Evolutionary conservation across 257 asterid species (phyloP).

Genomic region (Datura wrightii): DNA sequence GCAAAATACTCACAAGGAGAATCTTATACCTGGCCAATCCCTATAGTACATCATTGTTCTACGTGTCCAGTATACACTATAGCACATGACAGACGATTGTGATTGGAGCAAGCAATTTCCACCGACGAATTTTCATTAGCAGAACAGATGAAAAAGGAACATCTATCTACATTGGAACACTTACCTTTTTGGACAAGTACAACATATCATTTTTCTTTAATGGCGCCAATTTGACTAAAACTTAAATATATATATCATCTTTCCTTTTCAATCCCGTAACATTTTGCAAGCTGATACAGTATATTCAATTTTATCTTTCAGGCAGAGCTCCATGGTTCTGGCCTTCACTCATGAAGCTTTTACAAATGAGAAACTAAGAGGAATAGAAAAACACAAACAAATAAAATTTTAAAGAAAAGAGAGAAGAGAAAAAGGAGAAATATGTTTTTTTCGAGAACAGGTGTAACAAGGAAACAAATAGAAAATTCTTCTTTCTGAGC

Average conservation of each 20-base stretch:
- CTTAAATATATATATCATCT: neutral
- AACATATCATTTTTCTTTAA: neutral
- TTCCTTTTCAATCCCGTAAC: neutral
- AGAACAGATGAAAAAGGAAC: neutral
- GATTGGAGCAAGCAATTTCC: neutral
- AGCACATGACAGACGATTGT: constrained; percentile 4
- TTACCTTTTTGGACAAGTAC: neutral
- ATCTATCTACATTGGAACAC: constrained; percentile 8
- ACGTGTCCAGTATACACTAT: neutral
- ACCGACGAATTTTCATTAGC: constrained; percentile 14
- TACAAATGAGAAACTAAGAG: neutral
- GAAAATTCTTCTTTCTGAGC: neutral
- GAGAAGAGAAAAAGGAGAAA: neutral
- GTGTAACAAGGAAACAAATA: neutral
- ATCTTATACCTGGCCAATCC: neutral
- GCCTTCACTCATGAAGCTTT: neutral
- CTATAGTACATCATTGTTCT: neutral
- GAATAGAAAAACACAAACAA: neutral
- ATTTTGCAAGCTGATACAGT: neutral
- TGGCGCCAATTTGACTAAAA: neutral
- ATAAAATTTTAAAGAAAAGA: neutral
- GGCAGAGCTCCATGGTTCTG: constrained; percentile 1
- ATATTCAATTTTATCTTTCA: neutral
- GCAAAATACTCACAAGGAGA: neutral
- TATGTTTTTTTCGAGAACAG: neutral